These are phyloP conservation scores for Blastocystis sp. DNA, from an alignment of 352 stramenopile species.

Conservation along the genomic window DNA sequence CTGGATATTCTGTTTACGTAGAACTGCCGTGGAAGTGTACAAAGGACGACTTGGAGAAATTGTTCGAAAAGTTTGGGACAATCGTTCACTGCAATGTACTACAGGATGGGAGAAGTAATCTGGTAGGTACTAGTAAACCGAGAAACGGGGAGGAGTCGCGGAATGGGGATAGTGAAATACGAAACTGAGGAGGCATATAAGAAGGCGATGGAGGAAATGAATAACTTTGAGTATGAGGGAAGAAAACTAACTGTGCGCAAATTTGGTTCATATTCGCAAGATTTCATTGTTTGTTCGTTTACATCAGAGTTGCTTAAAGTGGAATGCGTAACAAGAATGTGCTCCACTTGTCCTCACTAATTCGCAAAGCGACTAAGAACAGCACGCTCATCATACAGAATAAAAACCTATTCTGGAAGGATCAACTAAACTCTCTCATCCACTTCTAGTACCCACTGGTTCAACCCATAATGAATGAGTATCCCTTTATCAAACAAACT, in stretches of 20 bases:
- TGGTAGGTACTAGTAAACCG: neutral
- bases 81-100: neutral
- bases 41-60: neutral
- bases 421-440: neutral
- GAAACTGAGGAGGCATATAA: neutral
- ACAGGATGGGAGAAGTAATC: neutral
- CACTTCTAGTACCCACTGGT: neutral
- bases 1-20: neutral
- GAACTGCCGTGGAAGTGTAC: neutral
- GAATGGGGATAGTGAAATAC: neutral
- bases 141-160: neutral
- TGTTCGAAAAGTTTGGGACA: neutral
- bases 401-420: conserved; percentile 59
- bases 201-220: neutral
- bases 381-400: conserved; percentile 51
- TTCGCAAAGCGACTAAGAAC: conserved; percentile 44
- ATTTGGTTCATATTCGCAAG: neutral
- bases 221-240: neutral
- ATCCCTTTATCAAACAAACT: neutral
- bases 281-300: conserved; percentile 25
- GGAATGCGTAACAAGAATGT: conserved; percentile 51
- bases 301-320: conserved; percentile 60
- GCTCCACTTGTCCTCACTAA: conserved; percentile 53
- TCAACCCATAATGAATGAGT: conserved; percentile 53
- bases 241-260: neutral